Evolutionary conservation across 257 asterid genomes (phyloP).

Genomic region (Leonotis leonurus): DNA sequence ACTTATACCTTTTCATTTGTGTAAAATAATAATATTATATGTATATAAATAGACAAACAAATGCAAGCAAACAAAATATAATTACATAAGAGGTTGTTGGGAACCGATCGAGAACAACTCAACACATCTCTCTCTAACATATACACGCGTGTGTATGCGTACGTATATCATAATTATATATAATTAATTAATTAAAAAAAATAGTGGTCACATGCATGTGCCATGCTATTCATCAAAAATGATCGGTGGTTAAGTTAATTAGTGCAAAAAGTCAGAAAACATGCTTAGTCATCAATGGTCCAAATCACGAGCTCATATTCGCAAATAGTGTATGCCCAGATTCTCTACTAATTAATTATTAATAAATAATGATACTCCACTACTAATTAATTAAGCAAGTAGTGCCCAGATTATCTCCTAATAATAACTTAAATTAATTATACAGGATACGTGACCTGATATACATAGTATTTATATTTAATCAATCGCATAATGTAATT

Average conservation of each 20-base stretch:
- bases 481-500: too few species aligned
- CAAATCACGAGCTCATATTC: conserved; percentile 31
- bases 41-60: neutral
- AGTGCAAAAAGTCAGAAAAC: conserved; percentile 20
- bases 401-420: too few species aligned
- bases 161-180: neutral
- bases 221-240: conserved; percentile 26
- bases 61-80: conserved; percentile 7
- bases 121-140: neutral
- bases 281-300: conserved; percentile 21
- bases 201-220: conserved; percentile 31
- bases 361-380: too few species aligned
- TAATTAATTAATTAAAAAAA: neutral
- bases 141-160: neutral
- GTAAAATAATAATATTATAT: neutral
- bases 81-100: conserved; percentile 1
- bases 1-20: neutral
- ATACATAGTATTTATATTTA: too few species aligned
- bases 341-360: neutral
- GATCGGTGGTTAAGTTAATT: conserved; percentile 31
- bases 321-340: neutral
- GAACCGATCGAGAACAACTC: neutral
- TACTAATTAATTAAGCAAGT: too few species aligned
- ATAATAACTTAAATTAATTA: too few species aligned
- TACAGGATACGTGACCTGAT: too few species aligned